Percentiles rank a stretch among this genome's conserved stretches.
Evolutionary conservation across 192 early-diverging fungal genomes (phyloP).

Genomic region (Backusella tuberculispora): DNA sequence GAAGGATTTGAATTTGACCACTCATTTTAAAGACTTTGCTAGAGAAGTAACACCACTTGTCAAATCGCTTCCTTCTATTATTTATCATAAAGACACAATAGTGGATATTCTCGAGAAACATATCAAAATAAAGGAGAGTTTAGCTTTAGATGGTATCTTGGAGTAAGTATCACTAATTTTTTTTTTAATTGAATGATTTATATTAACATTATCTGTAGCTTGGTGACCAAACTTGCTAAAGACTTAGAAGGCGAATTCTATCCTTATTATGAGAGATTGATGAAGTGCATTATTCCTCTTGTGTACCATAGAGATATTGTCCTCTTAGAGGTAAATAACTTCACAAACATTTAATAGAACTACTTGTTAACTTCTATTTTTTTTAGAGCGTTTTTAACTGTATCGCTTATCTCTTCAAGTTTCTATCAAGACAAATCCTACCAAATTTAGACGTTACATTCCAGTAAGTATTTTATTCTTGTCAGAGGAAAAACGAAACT

Average conservation of each 20-base stretch:
- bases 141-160: slow-evolving; percentile 82
- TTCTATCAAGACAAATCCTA: slow-evolving; percentile 71
- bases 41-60: slow-evolving; percentile 65
- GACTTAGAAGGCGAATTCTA: slow-evolving; percentile 94
- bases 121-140: slow-evolving; percentile 60
- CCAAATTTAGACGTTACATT: slow-evolving; percentile 76
- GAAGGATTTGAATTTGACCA: slow-evolving; percentile 91
- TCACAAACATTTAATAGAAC: background rate
- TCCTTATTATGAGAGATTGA: slow-evolving; percentile 72
- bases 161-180: slow-evolving; percentile 59
- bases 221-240: slow-evolving; percentile 80
- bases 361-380: background rate
- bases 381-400: slow-evolving; percentile 79
- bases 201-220: slow-evolving; percentile 40
- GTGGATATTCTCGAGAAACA: slow-evolving; percentile 66
- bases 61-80: slow-evolving; percentile 82
- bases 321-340: slow-evolving; percentile 68
- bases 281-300: slow-evolving; percentile 65
- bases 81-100: slow-evolving; percentile 89
- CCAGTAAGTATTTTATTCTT: slow-evolving; percentile 45
- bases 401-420: slow-evolving; percentile 92
- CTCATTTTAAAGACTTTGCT: slow-evolving; percentile 74
- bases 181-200: background rate
- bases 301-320: slow-evolving; percentile 70
- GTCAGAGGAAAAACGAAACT: background rate